phyloP scores from a whole-genome alignment of 225 moss, liverwort and hornwort genomes.

The Pseudoscleropodium purum region DNA sequence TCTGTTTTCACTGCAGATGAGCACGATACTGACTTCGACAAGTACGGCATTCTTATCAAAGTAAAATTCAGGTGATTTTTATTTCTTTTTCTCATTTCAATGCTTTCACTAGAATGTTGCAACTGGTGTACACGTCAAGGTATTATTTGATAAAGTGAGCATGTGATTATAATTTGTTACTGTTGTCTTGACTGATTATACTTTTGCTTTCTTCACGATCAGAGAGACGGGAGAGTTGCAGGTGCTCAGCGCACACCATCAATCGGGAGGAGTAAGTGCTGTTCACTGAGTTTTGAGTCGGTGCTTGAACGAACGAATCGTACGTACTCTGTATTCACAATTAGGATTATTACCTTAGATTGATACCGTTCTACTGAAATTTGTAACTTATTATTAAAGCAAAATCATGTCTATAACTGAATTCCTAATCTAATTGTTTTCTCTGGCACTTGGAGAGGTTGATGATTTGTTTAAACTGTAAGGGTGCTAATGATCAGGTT shows the following conservation, averaged over 20 bases:
- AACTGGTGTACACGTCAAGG: not conserved
- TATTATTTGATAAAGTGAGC: not conserved
- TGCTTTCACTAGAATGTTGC: not conserved
- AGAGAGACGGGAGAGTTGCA: slow-evolving; percentile 89
- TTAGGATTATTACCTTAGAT: not conserved
- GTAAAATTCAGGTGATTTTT: slow-evolving; percentile 81
- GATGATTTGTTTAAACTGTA: not conserved
- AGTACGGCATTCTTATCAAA: slow-evolving; percentile 90
- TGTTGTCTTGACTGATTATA: not conserved
- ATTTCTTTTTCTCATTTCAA: not conserved
- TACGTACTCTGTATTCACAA: not conserved
- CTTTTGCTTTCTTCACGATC: slow-evolving; percentile 11
- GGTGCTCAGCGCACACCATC: slow-evolving; percentile 95
- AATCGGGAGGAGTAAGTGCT: slow-evolving; percentile 87
- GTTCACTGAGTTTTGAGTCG: not conserved
- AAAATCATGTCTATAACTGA: not conserved
- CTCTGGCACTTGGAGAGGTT: not conserved
- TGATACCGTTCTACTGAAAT: not conserved
- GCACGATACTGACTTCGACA: slow-evolving; percentile 75
- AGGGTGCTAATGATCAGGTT: not conserved
- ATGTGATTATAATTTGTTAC: not conserved
- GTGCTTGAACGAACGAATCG: not conserved
- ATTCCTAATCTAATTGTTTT: not conserved
- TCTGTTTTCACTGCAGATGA: slow-evolving; percentile 58
- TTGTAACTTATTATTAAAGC: not conserved